A percentile compares a stretch with the other conserved stretches of the same genome.
phyloP scores from a whole-genome alignment of 345 rosid genomes.

The Lepidium africanum region DNA sequence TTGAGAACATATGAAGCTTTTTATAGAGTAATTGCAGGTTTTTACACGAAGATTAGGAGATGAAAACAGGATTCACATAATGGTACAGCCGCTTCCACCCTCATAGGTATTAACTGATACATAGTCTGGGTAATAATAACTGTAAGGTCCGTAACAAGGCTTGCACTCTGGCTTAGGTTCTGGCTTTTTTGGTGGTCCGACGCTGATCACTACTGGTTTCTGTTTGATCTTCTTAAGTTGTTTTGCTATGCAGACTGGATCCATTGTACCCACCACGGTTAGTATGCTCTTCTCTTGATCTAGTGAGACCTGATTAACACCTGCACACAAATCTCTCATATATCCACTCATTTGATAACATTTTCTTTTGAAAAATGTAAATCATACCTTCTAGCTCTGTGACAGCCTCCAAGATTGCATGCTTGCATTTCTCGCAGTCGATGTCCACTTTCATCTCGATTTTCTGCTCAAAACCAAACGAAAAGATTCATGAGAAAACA shows the following conservation, averaged over 20 bases:
- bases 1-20: neutral
- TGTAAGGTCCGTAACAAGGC: neutral
- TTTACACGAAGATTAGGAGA: constrained; percentile 12
- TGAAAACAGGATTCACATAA: constrained; percentile 12
- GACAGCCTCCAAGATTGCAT: constrained; percentile 19
- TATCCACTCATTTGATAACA: neutral
- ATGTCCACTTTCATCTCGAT: constrained; percentile 26
- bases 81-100: constrained; percentile 23
- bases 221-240: constrained; percentile 22
- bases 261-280: constrained; percentile 32
- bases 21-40: neutral
- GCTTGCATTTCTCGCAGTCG: constrained; percentile 27
- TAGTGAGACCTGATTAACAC: constrained; percentile 17
- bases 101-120: constrained; percentile 11
- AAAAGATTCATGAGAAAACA: neutral
- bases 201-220: constrained; percentile 22
- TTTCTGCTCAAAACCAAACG: constrained; percentile 20
- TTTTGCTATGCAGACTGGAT: constrained; percentile 11
- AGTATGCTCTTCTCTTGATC: constrained; percentile 27
- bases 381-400: constrained; percentile 20
- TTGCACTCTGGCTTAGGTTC: neutral
- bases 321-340: constrained; percentile 8
- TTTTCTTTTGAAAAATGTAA: too few species aligned
- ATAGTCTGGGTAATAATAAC: neutral
- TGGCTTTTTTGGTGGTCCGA: constrained; percentile 27